Conservation (phyloP, 495 filamentous ascomycete genomes). For the Trichoderma erinaceum region DNA sequence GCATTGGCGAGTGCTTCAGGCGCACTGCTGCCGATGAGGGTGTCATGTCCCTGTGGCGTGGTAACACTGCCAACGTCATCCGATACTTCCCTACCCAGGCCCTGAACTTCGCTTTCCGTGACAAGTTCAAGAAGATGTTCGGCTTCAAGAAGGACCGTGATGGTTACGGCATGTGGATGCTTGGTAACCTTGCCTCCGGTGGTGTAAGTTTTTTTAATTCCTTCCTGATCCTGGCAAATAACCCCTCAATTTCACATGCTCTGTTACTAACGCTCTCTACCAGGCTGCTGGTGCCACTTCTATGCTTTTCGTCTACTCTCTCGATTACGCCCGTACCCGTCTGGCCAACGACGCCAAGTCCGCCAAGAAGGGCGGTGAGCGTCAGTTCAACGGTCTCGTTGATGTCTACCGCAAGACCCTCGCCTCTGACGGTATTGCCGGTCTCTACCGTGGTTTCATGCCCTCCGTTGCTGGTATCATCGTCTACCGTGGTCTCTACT, state of each 20-base stretch:
- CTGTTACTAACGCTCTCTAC: constrained; percentile 26
- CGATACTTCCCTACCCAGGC: constrained; percentile 99
- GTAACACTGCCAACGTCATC: constrained; percentile 99
- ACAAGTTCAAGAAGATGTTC: constrained; percentile 99
- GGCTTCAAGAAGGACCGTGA: constrained; percentile 99
- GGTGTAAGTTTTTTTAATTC: constrained; percentile 66
- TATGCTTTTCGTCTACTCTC: constrained; percentile 99
- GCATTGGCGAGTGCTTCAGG: constrained; percentile 90
- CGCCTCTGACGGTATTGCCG: constrained; percentile 92
- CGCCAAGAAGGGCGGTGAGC: constrained; percentile 92
- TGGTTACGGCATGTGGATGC: constrained; percentile 99
- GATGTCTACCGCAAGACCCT: constrained; percentile 99
- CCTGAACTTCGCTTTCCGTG: constrained; percentile 99
- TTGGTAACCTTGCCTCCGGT: constrained; percentile 98
- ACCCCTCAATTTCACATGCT: constrained; percentile 4
- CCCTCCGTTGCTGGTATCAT: constrained; percentile 97
- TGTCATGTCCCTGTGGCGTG: constrained; percentile 86
- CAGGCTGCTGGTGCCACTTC: constrained; percentile 98
- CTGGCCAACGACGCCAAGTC: constrained; percentile 99
- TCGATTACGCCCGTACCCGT: constrained; percentile 99
- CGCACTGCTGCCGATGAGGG: constrained; percentile 82
- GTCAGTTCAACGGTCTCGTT: constrained; percentile 98
- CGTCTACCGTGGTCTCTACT: constrained; percentile 99
- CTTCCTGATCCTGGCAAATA: not conserved
- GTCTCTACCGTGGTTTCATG: constrained; percentile 99